A percentile compares a stretch with the other conserved stretches of the same genome.
phyloP scores from a whole-genome alignment of 176 grass and related monocot species.

The Pharus latifolius region DNA sequence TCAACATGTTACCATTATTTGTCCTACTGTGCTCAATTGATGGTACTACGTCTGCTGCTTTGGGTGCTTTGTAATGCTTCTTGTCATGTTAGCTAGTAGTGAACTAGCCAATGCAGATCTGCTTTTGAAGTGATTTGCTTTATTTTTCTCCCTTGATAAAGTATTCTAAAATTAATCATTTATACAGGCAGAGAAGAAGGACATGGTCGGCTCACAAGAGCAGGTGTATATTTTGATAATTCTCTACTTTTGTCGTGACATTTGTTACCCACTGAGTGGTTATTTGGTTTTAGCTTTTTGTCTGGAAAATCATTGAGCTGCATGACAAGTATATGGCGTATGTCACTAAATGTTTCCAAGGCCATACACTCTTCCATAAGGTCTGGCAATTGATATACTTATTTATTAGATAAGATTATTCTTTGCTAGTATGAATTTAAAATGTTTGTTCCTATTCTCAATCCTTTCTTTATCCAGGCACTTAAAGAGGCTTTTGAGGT shows the following conservation, averaged over 20 bases:
- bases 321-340: conserved; percentile 96
- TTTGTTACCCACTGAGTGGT: neutral
- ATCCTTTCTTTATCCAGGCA: conserved; percentile 34
- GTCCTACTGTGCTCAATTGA: neutral
- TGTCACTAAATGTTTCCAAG: conserved; percentile 87
- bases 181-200: conserved; percentile 76
- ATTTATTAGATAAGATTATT: no score
- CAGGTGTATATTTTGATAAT: conserved; percentile 45
- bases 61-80: neutral
- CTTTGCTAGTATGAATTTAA: neutral
- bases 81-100: neutral
- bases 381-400: conserved; percentile 11
- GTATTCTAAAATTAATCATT: neutral
- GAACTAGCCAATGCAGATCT: no score
- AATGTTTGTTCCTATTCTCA: neutral
- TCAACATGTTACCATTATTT: neutral
- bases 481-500: conserved; percentile 98
- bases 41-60: neutral
- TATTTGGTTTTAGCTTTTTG: conserved; percentile 59
- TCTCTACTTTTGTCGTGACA: neutral
- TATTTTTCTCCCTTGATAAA: neutral
- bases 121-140: neutral
- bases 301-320: conserved; percentile 93
- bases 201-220: conserved; percentile 79
- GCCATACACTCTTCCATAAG: conserved; percentile 97